Conservation (phyloP, 345 rosid genomes). For the Sapria himalayana region DNA sequence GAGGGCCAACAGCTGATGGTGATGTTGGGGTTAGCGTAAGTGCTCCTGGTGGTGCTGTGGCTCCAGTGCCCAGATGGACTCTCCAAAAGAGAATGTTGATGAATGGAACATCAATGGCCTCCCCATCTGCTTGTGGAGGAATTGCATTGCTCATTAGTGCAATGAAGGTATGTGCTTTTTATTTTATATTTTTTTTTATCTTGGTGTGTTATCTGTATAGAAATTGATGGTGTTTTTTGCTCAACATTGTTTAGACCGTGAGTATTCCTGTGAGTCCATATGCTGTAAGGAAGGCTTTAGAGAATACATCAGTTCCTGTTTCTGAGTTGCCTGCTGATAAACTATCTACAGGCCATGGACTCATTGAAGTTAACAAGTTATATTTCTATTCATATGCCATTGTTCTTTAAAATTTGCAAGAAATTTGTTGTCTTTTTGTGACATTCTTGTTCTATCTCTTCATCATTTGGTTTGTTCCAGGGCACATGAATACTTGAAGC, state of each 20-base stretch:
- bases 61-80: conserved; percentile 99
- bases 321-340: conserved; percentile 66
- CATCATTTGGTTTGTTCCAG: conserved; percentile 21
- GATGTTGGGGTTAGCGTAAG: conserved; percentile 87
- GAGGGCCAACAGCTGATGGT: conserved; percentile 95
- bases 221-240: conserved; percentile 9
- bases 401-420: not conserved
- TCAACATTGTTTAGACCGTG: conserved; percentile 36
- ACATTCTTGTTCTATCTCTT: conserved; percentile 9
- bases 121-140: conserved; percentile 99
- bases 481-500: conserved; percentile 58
- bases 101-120: conserved; percentile 99
- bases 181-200: conserved; percentile 2
- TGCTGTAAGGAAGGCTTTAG: conserved; percentile 69
- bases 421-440: conserved; percentile 7
- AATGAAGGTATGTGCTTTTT: conserved; percentile 48
- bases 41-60: conserved; percentile 99
- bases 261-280: conserved; percentile 71
- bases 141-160: conserved; percentile 80
- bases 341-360: conserved; percentile 84
- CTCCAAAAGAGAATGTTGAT: conserved; percentile 94
- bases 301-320: conserved; percentile 59
- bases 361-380: conserved; percentile 93
- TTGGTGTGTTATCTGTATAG: conserved; percentile 1
- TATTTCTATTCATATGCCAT: conserved; percentile 9